phyloP scores from a whole-genome alignment of 768 basidiomycete genomes.

The Amyloporia xantha region DNA sequence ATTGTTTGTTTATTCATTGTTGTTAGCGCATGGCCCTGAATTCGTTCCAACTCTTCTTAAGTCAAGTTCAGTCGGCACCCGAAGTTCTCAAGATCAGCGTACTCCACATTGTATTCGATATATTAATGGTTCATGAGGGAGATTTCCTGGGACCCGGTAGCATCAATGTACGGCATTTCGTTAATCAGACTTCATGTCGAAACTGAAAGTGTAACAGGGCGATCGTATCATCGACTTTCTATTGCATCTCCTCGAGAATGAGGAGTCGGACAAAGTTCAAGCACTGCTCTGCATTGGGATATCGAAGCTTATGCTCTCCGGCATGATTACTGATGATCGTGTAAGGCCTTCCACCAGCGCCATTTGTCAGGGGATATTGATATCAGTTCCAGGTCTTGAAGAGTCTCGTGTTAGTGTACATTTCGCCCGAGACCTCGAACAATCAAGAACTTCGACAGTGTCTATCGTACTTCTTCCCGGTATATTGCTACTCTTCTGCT shows the following conservation, averaged over 20 bases:
- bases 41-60: conserved; percentile 75
- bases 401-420: conserved; percentile 51
- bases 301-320: conserved; percentile 78
- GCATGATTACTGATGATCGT: conserved; percentile 64
- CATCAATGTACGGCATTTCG: conserved; percentile 28
- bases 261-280: conserved; percentile 58
- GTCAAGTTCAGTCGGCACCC: conserved; percentile 61
- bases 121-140: conserved; percentile 77
- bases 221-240: conserved; percentile 65
- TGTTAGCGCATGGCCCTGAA: conserved; percentile 50
- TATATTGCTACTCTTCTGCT: conserved; percentile 77
- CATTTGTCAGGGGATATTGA: not conserved
- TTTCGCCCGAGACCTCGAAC: conserved; percentile 72
- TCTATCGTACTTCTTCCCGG: conserved; percentile 79
- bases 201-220: conserved; percentile 26
- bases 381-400: conserved; percentile 35
- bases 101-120: conserved; percentile 80
- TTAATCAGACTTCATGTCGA: too few relatives aligned
- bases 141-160: conserved; percentile 47
- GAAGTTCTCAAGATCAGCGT: conserved; percentile 60
- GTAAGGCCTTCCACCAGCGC: conserved; percentile 33
- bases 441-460: conserved; percentile 86
- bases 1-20: not conserved
- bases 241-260: conserved; percentile 41
- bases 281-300: conserved; percentile 73